Conservation (phyloP, 164 flowering plant genomes). For the Umbilicus rupestris region DNA sequence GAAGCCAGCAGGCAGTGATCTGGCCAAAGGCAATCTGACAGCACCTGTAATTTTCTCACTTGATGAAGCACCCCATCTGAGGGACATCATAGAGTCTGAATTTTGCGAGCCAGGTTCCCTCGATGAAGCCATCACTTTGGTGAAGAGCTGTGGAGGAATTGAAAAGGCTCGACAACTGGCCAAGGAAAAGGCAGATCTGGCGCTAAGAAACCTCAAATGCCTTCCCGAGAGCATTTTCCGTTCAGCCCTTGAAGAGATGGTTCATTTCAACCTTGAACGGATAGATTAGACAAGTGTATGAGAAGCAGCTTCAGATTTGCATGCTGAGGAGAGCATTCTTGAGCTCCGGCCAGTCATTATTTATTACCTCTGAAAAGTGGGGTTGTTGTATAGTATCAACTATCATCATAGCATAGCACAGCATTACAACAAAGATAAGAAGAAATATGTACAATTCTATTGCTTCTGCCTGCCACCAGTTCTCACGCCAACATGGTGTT, state of each 20-base stretch:
- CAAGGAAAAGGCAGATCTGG: constrained; percentile 62
- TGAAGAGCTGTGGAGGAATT: constrained; percentile 62
- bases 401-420: too few relatives aligned
- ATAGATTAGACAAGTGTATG: constrained; percentile 42
- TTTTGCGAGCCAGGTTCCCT: constrained; percentile 76
- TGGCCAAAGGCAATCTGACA: constrained; percentile 83
- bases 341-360: too few relatives aligned
- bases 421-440: too few relatives aligned
- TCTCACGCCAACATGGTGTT: too few relatives aligned
- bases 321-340: too few relatives aligned
- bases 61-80: constrained; percentile 54
- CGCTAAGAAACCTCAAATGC: constrained; percentile 55
- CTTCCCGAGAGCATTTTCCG: constrained; percentile 59
- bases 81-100: constrained; percentile 80
- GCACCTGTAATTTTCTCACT: constrained; percentile 91
- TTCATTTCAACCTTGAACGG: constrained; percentile 58
- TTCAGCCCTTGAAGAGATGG: constrained; percentile 74
- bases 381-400: too few relatives aligned
- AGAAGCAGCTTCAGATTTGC: too few relatives aligned
- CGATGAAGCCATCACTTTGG: constrained; percentile 52
- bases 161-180: constrained; percentile 65
- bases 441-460: too few relatives aligned
- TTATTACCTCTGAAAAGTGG: too few relatives aligned
- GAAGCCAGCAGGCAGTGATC: constrained; percentile 83
- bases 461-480: too few relatives aligned